Evolutionary conservation across 1,284 basidiomycete genomes (phyloP).

Genomic region (Mycosarcoma mackinlayi): DNA sequence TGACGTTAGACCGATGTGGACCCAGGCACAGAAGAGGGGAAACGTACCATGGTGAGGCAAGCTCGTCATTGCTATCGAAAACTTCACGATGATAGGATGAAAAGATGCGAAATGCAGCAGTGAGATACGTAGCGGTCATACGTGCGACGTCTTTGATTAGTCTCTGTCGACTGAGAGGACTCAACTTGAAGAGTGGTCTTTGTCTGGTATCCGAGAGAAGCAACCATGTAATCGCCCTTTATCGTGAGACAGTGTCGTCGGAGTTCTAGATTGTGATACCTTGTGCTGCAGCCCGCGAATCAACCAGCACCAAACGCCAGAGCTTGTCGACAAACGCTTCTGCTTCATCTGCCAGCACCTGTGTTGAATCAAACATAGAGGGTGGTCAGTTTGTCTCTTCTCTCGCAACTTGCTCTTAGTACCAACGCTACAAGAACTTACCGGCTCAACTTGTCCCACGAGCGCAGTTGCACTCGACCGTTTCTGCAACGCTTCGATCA

Average conservation of each 20-base stretch:
- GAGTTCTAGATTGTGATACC: slow-evolving; percentile 14
- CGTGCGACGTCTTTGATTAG: no score
- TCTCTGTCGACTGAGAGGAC: no score
- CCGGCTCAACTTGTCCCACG: slow-evolving; percentile 57
- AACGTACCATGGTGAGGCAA: no score
- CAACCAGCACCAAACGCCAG: slow-evolving; percentile 59
- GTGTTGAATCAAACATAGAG: neutral
- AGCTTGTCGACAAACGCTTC: slow-evolving; percentile 54
- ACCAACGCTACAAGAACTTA: slow-evolving; percentile 23
- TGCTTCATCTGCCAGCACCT: slow-evolving; percentile 63
- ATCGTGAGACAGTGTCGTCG: neutral
- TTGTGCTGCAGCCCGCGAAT: slow-evolving; percentile 44
- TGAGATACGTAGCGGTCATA: no score
- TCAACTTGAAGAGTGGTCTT: no score
- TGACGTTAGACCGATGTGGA: no score
- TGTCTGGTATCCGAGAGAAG: neutral
- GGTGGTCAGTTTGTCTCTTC: neutral
- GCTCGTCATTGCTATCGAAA: no score
- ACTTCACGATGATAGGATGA: no score
- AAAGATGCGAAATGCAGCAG: no score
- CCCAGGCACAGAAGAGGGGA: no score
- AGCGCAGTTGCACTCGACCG: slow-evolving; percentile 34
- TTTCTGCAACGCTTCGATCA: slow-evolving; percentile 47
- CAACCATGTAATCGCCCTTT: neutral
- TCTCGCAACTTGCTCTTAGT: neutral